A percentile compares a stretch with the other conserved stretches of the same genome.
phyloP scores from a whole-genome alignment of 1,284 basidiomycete genomes.

The Tylopilus sp. region DNA sequence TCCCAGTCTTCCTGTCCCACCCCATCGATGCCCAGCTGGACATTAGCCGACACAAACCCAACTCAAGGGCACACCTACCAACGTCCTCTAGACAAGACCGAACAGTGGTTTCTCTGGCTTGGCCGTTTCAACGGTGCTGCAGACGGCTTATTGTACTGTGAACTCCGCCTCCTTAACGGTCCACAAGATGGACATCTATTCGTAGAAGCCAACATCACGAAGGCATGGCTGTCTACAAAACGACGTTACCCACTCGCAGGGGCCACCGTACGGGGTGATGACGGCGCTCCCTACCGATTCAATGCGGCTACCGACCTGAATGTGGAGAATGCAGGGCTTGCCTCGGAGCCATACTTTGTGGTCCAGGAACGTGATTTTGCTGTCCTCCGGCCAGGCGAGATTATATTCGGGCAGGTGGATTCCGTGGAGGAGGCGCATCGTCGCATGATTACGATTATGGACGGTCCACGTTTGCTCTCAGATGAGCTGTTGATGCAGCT shows the following conservation, averaged over 20 bases:
- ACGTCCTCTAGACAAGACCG: conserved; percentile 11
- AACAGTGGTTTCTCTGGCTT: conserved; percentile 13
- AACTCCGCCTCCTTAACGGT: conserved; percentile 8
- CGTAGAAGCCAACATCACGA: conserved; percentile 12
- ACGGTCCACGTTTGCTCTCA: conserved; percentile 20
- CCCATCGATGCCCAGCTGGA: conserved; percentile 8
- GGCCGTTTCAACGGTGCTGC: conserved; percentile 16
- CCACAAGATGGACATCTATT: conserved; percentile 13
- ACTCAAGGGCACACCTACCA: conserved; percentile 14
- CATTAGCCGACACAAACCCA: conserved; percentile 4
- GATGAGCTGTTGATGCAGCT: conserved; percentile 15
- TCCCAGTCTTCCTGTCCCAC: too few relatives aligned
- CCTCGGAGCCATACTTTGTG: conserved; percentile 12
- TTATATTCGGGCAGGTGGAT: conserved; percentile 5
- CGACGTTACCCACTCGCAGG: conserved; percentile 20
- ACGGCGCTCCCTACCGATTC: neutral
- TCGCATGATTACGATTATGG: conserved; percentile 4
- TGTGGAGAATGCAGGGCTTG: neutral
- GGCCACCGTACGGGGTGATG: conserved; percentile 5
- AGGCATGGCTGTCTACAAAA: conserved; percentile 23
- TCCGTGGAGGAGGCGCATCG: conserved; percentile 11
- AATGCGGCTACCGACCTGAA: neutral
- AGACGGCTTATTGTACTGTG: conserved; percentile 11
- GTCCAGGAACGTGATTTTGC: conserved; percentile 19
- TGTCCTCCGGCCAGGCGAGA: conserved; percentile 5